Conservation (phyloP, 768 basidiomycete species). For the Auriculariales sp. region DNA sequence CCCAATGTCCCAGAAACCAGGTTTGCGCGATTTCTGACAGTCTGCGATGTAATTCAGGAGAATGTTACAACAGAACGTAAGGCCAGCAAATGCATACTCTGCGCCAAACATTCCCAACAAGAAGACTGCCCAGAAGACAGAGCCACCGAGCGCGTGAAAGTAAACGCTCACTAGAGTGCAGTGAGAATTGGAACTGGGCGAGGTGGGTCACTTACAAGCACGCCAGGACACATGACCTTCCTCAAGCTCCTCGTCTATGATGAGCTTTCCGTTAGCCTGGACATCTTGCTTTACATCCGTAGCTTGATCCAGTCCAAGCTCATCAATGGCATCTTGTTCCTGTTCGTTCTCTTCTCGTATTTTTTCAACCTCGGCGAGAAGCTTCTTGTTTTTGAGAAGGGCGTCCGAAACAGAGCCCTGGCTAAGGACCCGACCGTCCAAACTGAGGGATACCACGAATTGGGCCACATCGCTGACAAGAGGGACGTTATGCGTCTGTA, state of each 20-base stretch:
- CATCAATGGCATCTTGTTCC: conserved; percentile 5
- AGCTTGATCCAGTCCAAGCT: conserved; percentile 18
- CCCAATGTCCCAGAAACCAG: conserved; percentile 33
- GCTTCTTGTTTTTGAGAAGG: conserved; percentile 24
- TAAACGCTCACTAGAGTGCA: conserved; percentile 20
- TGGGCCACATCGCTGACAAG: too few relatives aligned
- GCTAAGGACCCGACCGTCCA: conserved; percentile 35
- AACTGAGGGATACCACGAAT: conserved; percentile 39
- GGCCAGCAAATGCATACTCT: not conserved
- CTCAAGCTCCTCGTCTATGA: conserved; percentile 47
- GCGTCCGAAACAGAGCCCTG: conserved; percentile 37
- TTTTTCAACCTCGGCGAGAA: conserved; percentile 15
- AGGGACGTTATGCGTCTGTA: not conserved
- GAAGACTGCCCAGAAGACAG: conserved; percentile 6
- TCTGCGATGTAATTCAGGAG: conserved; percentile 16
- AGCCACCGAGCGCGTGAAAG: conserved; percentile 14
- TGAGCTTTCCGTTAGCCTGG: conserved; percentile 52
- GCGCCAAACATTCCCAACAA: conserved; percentile 3
- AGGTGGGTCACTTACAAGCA: conserved; percentile 16
- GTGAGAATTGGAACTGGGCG: not conserved
- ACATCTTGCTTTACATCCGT: too few relatives aligned
- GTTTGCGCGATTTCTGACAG: conserved; percentile 31
- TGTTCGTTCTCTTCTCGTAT: conserved; percentile 15
- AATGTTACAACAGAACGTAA: conserved; percentile 18
- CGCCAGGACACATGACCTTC: conserved; percentile 43